Percentiles rank a stretch among this genome's conserved stretches.
Evolutionary conservation across 2,329 filamentous ascomycete genomes (phyloP).

Genomic region (Ceratocystis colombiana): DNA sequence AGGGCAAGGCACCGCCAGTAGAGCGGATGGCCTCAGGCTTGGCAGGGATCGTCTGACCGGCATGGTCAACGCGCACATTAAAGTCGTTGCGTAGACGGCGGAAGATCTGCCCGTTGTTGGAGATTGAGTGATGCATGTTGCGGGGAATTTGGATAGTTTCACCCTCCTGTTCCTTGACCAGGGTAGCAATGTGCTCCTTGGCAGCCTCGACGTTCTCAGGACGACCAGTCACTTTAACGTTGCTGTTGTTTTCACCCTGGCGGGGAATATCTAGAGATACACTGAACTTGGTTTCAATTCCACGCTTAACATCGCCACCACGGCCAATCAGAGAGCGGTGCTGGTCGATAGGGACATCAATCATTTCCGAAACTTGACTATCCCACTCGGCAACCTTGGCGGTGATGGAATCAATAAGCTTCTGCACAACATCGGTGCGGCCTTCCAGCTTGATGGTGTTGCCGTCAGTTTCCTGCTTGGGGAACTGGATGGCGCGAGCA

Average conservation of each 20-base stretch:
- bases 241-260: slow-evolving; percentile 72
- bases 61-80: slow-evolving; percentile 85
- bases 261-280: slow-evolving; percentile 85
- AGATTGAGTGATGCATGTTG: slow-evolving; percentile 70
- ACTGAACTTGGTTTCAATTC: slow-evolving; percentile 75
- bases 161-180: slow-evolving; percentile 78
- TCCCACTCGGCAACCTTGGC: slow-evolving; percentile 73
- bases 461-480: slow-evolving; percentile 72
- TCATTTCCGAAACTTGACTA: slow-evolving; percentile 63
- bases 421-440: slow-evolving; percentile 71
- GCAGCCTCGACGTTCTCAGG: slow-evolving; percentile 71
- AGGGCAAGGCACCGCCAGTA: slow-evolving; percentile 58
- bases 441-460: slow-evolving; percentile 84
- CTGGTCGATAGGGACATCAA: slow-evolving; percentile 82
- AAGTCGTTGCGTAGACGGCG: slow-evolving; percentile 75
- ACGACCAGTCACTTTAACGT: slow-evolving; percentile 74
- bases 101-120: slow-evolving; percentile 90
- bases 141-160: slow-evolving; percentile 79
- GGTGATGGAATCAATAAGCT: slow-evolving; percentile 73
- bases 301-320: slow-evolving; percentile 75
- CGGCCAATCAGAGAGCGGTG: slow-evolving; percentile 86
- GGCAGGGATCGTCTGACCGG: slow-evolving; percentile 63
- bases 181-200: slow-evolving; percentile 68
- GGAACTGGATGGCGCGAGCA: slow-evolving; percentile 88
- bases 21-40: slow-evolving; percentile 51